These are phyloP conservation scores for Solanum corneliomulleri DNA, from an alignment of 257 asterid genomes.

Conservation along the genomic window DNA sequence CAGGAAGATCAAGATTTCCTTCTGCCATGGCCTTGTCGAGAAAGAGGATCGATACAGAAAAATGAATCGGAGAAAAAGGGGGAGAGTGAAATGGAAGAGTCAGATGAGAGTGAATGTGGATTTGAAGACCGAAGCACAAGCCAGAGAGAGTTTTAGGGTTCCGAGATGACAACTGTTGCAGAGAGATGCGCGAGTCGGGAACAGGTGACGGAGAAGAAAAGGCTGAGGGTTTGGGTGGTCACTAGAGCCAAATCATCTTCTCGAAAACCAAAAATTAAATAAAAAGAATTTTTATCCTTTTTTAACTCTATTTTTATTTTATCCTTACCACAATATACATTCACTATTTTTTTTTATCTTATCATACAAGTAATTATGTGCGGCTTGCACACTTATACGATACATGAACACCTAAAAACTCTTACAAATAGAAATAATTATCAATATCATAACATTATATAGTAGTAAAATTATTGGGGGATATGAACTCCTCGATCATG, in stretches of 20 bases:
- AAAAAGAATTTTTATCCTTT: not conserved
- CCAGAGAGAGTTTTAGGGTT: not conserved
- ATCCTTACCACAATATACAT: too few species aligned
- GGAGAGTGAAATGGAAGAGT: not conserved
- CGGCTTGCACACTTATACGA: too few species aligned
- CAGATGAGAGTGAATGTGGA: not conserved
- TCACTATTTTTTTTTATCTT: too few species aligned
- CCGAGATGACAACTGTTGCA: not conserved
- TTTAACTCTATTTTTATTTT: not conserved
- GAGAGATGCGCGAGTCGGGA: not conserved
- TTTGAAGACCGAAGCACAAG: not conserved
- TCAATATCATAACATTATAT: too few species aligned
- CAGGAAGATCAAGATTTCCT: slow-evolving; percentile 65
- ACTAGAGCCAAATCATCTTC: not conserved
- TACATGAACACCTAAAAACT: too few species aligned
- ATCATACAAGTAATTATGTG: too few species aligned
- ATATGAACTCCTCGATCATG: too few species aligned
- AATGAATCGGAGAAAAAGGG: not conserved
- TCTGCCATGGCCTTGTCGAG: slow-evolving; percentile 45
- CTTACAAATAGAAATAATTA: too few species aligned
- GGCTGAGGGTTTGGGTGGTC: slow-evolving; percentile 22
- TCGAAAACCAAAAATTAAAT: not conserved
- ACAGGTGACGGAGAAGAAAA: slow-evolving; percentile 3
- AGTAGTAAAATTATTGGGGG: too few species aligned
- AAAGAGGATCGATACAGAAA: slow-evolving; percentile 6